A percentile compares a stretch with the other conserved stretches of the same genome.
Conservation (phyloP, 306 rosid genomes). For the Vachellia pachyceras region DNA sequence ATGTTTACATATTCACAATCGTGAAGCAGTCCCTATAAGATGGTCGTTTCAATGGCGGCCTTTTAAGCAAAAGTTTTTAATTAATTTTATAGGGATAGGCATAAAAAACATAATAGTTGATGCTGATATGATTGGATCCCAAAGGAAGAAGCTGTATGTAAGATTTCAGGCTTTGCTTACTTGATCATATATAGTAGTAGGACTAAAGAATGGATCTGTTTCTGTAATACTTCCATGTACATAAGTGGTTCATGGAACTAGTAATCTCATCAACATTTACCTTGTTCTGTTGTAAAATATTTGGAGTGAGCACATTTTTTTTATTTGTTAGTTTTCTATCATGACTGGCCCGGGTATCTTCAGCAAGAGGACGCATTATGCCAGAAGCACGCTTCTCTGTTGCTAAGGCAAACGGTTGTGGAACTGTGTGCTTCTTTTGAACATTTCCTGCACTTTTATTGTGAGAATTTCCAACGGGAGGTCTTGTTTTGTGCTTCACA, state of each 20-base stretch:
- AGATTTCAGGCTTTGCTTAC: conserved; percentile 9
- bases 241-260: conserved; percentile 9
- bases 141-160: conserved; percentile 18
- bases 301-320: conserved; percentile 51
- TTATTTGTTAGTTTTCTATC: conserved; percentile 50
- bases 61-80: neutral
- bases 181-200: conserved; percentile 19
- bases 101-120: conserved; percentile 1
- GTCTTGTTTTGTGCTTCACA: conserved; percentile 56
- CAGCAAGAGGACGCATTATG: conserved; percentile 58
- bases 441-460: conserved; percentile 55
- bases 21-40: neutral
- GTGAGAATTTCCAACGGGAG: conserved; percentile 56
- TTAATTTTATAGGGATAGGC: neutral
- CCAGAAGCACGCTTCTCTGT: conserved; percentile 90
- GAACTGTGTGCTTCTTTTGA: conserved; percentile 77
- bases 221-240: neutral
- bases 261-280: conserved; percentile 47
- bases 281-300: conserved; percentile 71
- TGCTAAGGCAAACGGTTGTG: conserved; percentile 93
- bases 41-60: neutral
- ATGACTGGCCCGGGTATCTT: conserved; percentile 39
- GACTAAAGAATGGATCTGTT: neutral
- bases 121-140: conserved; percentile 14
- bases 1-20: conserved; percentile 16